These are phyloP conservation scores for Eutypella sp. DNA, from an alignment of 2,329 filamentous ascomycete species.

Conservation along the genomic window DNA sequence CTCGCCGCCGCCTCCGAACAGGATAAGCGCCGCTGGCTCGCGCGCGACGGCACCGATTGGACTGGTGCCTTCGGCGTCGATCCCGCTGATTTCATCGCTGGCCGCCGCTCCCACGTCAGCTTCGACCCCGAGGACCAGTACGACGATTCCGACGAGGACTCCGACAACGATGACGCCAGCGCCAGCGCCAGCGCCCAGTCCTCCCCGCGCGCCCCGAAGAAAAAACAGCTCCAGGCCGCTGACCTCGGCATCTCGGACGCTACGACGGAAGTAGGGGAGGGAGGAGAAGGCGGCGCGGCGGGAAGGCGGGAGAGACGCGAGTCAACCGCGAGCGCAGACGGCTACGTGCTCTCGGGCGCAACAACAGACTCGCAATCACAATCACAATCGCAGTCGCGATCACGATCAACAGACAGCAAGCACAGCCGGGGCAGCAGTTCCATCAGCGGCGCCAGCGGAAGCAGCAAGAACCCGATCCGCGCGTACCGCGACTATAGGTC, in stretches of 20 bases:
- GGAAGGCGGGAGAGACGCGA: too few species aligned
- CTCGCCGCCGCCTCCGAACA: slow-evolving; percentile 67
- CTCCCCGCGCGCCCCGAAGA: slow-evolving; percentile 13
- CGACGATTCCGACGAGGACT: slow-evolving; percentile 29
- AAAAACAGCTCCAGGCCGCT: slow-evolving; percentile 19
- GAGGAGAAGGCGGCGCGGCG: too few species aligned
- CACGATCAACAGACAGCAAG: slow-evolving; percentile 4
- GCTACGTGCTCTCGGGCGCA: slow-evolving; percentile 16
- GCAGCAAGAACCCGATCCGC: slow-evolving; percentile 49
- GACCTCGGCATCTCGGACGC: slow-evolving; percentile 35
- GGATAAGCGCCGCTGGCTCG: slow-evolving; percentile 73
- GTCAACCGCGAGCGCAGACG: too few species aligned
- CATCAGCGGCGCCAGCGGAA: slow-evolving; percentile 26
- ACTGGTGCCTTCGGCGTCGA: slow-evolving; percentile 79
- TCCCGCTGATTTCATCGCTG: slow-evolving; percentile 47
- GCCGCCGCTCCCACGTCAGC: slow-evolving; percentile 16
- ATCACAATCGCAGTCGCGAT: neutral
- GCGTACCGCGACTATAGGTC: slow-evolving; percentile 60
- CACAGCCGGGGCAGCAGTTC: too few species aligned
- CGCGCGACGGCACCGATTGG: slow-evolving; percentile 80
- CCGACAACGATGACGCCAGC: slow-evolving; percentile 22
- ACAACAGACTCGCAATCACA: slow-evolving; percentile 11
- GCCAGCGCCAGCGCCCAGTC: slow-evolving; percentile 2
- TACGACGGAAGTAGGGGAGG: too few species aligned
- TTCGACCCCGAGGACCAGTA: slow-evolving; percentile 35